Conservation (phyloP, 2,329 filamentous ascomycete species). For the Aspergillus udagawae region DNA sequence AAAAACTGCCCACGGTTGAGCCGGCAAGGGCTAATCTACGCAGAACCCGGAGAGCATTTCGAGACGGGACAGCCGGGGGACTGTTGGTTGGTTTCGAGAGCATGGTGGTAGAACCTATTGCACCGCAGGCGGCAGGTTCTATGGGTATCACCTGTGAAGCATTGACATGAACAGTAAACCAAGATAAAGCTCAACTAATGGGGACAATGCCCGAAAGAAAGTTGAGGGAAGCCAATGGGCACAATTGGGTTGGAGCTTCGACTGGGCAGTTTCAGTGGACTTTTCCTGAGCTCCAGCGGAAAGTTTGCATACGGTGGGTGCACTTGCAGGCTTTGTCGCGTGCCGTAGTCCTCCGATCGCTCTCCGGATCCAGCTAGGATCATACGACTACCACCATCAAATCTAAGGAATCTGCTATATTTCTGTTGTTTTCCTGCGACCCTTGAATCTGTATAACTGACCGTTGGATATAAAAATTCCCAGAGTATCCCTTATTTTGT, state of each 20-base stretch:
- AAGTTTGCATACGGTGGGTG: conserved; percentile 13
- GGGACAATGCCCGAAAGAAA: background rate
- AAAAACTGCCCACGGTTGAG: conserved; percentile 38
- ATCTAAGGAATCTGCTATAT: too few relatives aligned
- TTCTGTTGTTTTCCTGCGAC: too few relatives aligned
- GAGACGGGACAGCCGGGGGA: conserved; percentile 38
- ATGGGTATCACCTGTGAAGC: conserved; percentile 9
- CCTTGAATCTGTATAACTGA: background rate
- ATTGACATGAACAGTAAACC: conserved; percentile 2
- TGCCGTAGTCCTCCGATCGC: conserved; percentile 7
- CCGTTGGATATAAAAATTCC: background rate
- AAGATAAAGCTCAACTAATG: background rate
- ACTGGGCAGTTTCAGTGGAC: conserved; percentile 3
- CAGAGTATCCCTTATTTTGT: too few relatives aligned
- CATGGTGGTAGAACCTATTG: conserved; percentile 23
- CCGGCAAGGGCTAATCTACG: conserved; percentile 32
- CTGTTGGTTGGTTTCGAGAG: conserved; percentile 27
- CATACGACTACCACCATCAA: background rate
- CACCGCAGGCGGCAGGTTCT: conserved; percentile 24
- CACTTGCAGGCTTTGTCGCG: conserved; percentile 10
- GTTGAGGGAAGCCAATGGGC: background rate
- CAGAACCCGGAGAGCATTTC: conserved; percentile 42
- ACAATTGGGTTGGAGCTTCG: conserved; percentile 2
- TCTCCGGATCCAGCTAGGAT: conserved; percentile 11
- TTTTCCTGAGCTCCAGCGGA: conserved; percentile 5